phyloP scores from a whole-genome alignment of 2,329 filamentous ascomycete species.

The Clarireedia paspali region DNA sequence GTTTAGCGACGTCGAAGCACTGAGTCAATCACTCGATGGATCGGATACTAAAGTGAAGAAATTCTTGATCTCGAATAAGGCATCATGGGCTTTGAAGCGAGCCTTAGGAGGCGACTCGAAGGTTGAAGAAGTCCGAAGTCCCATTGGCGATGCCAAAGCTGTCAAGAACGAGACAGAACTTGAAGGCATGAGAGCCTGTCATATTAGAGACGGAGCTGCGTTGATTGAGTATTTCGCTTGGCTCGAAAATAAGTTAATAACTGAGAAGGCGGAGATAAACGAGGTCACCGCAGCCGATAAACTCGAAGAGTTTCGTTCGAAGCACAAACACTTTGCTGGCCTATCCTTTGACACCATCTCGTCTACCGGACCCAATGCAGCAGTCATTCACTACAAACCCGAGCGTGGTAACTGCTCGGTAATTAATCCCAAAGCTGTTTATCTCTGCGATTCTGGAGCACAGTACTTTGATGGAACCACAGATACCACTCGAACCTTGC shows the following conservation, averaged over 20 bases:
- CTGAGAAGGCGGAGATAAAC: constrained; percentile 66
- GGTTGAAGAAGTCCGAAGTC: constrained; percentile 81
- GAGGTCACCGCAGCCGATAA: constrained; percentile 91
- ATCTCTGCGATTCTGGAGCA: constrained; percentile 95
- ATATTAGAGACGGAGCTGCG: constrained; percentile 87
- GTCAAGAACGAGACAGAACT: constrained; percentile 88
- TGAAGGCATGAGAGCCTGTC: constrained; percentile 87
- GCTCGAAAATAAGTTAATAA: constrained; percentile 81
- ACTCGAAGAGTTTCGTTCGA: constrained; percentile 66
- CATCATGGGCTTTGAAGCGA: constrained; percentile 86
- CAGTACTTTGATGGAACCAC: constrained; percentile 95
- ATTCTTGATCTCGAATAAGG: constrained; percentile 79
- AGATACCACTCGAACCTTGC: constrained; percentile 86
- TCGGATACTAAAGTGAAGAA: constrained; percentile 41
- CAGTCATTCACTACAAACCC: constrained; percentile 92
- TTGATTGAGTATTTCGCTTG: constrained; percentile 91
- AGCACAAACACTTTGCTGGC: constrained; percentile 70
- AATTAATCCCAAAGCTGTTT: constrained; percentile 79
- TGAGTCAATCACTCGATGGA: constrained; percentile 42
- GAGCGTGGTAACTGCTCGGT: constrained; percentile 72
- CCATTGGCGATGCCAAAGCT: constrained; percentile 84
- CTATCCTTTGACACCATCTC: constrained; percentile 95
- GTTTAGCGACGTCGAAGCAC: constrained; percentile 65
- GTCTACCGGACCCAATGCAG: constrained; percentile 75
- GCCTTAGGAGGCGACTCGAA: constrained; percentile 78